Base-by-base conservation (phyloP, 2,329 filamentous ascomycete genomes). In the Beauveria sp. region DNA sequence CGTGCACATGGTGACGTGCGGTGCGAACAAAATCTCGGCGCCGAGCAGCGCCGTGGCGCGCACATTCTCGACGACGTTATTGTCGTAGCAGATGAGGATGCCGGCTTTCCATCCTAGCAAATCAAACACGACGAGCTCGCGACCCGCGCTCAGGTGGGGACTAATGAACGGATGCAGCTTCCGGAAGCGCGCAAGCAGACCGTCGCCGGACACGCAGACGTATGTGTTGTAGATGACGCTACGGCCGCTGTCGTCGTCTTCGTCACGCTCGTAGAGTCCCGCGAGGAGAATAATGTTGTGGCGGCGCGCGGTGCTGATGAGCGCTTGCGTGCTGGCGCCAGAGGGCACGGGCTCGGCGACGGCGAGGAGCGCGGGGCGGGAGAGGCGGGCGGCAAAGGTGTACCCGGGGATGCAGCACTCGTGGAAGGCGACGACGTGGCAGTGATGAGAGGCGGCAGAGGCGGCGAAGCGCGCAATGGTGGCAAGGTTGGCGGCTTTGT, bases 21-120 rank as follows among this genome's bases (percentile, higher is more conserved):
- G 62, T 47, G 63, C 59, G 28, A 66, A 65, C 14, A 65, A 43
- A n/a, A 66, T 42, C 61, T 66, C 64, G 0, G 64, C 65, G 7
- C 65, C 65, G 2, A 18, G 20, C 7, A 64, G 57, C 14, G 65
- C 63, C 22, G 61, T 64, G 7, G 62, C 62, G 3, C 65, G 65
- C 3, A 62, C 65, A 24, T 66, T 66, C 46, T 66, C 63, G 14
- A 66, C 63, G 34, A 66, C 59, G 30, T 66, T 66, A 57, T 66
- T 67, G 54, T 66, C 64, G 63, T 66, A 67, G 63, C 63, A 67
- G 45, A 66, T 67, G 9, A 66, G 50, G n/a, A 67, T 64, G 34
- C 63, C 63, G 6, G 63, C 63, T 28, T 61, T 63, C 63, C 64
- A 65, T 1, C 64, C 64, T 3, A 66, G 60, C 22, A 66, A 34